A percentile compares a stretch with the other conserved stretches of the same genome.
Evolutionary conservation across 2,329 filamentous ascomycete species (phyloP).

Genomic region (Cercospora citrullina): DNA sequence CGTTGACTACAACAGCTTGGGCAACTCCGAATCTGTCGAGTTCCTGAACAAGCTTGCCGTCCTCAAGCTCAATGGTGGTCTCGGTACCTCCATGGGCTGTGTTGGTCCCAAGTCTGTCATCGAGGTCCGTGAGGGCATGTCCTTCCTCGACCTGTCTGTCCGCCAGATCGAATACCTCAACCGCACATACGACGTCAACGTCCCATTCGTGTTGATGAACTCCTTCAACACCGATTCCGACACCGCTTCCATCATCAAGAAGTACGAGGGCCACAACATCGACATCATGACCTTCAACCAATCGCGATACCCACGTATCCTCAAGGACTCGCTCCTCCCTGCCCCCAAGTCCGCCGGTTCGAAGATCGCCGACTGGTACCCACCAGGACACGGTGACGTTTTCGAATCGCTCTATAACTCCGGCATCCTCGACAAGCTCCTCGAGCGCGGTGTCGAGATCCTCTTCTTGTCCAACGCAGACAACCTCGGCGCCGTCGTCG

Average conservation of each 20-base stretch:
- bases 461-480: constrained; percentile 99
- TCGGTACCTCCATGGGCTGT: constrained; percentile 99
- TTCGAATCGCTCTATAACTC: constrained; percentile 99
- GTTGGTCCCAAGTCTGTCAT: constrained; percentile 99
- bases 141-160: constrained; percentile 97
- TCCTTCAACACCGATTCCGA: constrained; percentile 99
- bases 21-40: constrained; percentile 84
- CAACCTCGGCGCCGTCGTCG: constrained; percentile 96
- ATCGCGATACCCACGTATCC: constrained; percentile 94
- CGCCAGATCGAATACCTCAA: constrained; percentile 99
- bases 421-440: constrained; percentile 92
- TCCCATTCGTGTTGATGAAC: constrained; percentile 99
- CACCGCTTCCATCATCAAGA: constrained; percentile 99
- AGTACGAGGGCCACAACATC: constrained; percentile 99
- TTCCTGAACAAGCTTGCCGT: constrained; percentile 98
- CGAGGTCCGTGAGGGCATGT: constrained; percentile 99
- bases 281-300: constrained; percentile 99
- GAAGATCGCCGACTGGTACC: constrained; percentile 95
- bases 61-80: constrained; percentile 97
- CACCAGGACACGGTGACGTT: constrained; percentile 97
- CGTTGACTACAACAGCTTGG: constrained; percentile 87
- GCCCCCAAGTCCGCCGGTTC: constrained; percentile 88
- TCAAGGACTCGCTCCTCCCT: constrained; percentile 96
- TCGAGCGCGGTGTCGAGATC: constrained; percentile 93
- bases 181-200: constrained; percentile 95